Conservation (phyloP, 2,329 filamentous ascomycete genomes). For the Nectriaceae sp. region DNA sequence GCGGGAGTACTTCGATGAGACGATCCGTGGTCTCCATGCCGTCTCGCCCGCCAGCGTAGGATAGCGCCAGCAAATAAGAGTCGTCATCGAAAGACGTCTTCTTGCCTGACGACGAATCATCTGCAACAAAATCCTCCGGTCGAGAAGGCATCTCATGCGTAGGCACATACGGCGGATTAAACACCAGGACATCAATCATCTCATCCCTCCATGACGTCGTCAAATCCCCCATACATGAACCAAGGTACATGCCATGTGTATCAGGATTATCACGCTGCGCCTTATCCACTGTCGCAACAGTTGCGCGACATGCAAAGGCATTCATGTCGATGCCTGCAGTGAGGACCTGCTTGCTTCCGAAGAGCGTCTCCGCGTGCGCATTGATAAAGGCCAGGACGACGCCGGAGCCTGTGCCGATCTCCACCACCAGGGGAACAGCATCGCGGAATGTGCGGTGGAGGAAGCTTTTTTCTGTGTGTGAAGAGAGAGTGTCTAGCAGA, state of each 20-base stretch:
- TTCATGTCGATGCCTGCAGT: conserved; percentile 85
- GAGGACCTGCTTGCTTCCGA: conserved; percentile 71
- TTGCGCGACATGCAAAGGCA: conserved; percentile 76
- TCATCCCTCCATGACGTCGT: conserved; percentile 58
- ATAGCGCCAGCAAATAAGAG: conserved; percentile 78
- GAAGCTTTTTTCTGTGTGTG: conserved; percentile 66
- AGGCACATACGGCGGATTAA: conserved; percentile 97
- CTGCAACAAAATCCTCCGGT: conserved; percentile 32
- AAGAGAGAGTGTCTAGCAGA: conserved; percentile 87
- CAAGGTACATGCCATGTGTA: conserved; percentile 59
- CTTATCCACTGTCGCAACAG: conserved; percentile 65
- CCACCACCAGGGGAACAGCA: conserved; percentile 68
- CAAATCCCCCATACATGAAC: conserved; percentile 71
- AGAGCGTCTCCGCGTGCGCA: conserved; percentile 71
- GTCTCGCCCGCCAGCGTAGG: conserved; percentile 85
- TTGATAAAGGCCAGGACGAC: conserved; percentile 89
- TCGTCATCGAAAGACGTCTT: conserved; percentile 70
- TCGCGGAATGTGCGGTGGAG: conserved; percentile 62
- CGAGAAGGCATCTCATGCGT: conserved; percentile 70
- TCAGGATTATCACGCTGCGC: conserved; percentile 37
- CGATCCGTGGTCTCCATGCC: conserved; percentile 94
- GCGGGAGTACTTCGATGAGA: conserved; percentile 69
- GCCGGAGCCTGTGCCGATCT: conserved; percentile 89
- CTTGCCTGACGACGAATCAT: conserved; percentile 27
- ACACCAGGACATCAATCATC: conserved; percentile 79